phyloP scores from a whole-genome alignment of 805 yeast genomes.

The Soucietia sequanensis region DNA sequence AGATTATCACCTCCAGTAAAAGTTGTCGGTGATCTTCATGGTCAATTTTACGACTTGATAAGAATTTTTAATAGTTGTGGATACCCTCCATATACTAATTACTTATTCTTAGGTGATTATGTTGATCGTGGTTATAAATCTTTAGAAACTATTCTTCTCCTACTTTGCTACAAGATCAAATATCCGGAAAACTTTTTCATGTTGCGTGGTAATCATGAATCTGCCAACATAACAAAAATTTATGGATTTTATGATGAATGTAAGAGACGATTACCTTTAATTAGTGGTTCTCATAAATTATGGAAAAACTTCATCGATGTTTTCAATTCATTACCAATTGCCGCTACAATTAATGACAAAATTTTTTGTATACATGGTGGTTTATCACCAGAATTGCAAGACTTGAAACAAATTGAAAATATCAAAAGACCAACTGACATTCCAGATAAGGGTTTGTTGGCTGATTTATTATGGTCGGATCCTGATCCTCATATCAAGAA shows the following conservation, averaged over 20 bases:
- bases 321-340: conserved; percentile 57
- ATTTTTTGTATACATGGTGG: conserved; percentile 70
- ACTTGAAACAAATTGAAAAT: conserved; percentile 64
- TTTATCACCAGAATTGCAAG: conserved; percentile 66
- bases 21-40: conserved; percentile 83
- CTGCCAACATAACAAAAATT: conserved; percentile 57
- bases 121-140: conserved; percentile 61
- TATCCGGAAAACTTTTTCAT: conserved; percentile 61
- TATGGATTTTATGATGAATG: conserved; percentile 64
- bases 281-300: conserved; percentile 27
- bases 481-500: conserved; percentile 52
- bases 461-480: conserved; percentile 82
- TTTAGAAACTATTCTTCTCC: conserved; percentile 51
- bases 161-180: conserved; percentile 54
- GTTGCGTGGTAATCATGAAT: conserved; percentile 60
- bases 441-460: conserved; percentile 74
- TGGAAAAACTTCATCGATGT: conserved; percentile 57
- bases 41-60: conserved; percentile 54
- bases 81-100: conserved; percentile 56
- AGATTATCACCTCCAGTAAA: conserved; percentile 76
- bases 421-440: conserved; percentile 81
- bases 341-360: conserved; percentile 59
- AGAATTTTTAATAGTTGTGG: conserved; percentile 59
- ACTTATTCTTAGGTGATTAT: conserved; percentile 57
- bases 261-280: conserved; percentile 45